These are phyloP conservation scores for Stevia rebaudiana DNA, from an alignment of 140 eudicot genomes.

Conservation along the genomic window DNA sequence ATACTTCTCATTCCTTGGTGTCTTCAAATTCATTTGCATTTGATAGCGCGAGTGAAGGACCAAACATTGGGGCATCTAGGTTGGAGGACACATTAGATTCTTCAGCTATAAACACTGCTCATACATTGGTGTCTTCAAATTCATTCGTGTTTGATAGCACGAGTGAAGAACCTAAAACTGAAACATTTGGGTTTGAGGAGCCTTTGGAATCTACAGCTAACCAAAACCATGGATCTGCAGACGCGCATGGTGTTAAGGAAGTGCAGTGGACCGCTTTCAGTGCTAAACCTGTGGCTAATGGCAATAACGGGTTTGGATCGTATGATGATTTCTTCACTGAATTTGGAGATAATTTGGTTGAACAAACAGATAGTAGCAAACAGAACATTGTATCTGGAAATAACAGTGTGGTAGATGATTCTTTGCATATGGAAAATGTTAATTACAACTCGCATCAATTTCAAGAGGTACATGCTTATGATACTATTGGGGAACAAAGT, in stretches of 20 bases:
- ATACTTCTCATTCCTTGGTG: constrained; percentile 7
- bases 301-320: constrained; percentile 34
- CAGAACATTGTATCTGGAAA: constrained; percentile 12
- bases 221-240: constrained; percentile 23
- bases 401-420: constrained; percentile 25
- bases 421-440: constrained; percentile 30
- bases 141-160: no score
- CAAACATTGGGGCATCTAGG: constrained; percentile 18
- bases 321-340: constrained; percentile 60
- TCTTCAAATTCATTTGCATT: constrained; percentile 32
- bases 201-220: constrained; percentile 20
- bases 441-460: constrained; percentile 28
- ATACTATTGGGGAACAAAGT: constrained; percentile 33
- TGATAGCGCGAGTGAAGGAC: constrained; percentile 20
- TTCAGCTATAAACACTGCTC: no score
- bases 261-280: constrained; percentile 52
- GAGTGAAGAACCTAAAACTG: constrained; percentile 30
- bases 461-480: constrained; percentile 31
- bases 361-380: constrained; percentile 25
- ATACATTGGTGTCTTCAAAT: no score
- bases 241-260: constrained; percentile 48
- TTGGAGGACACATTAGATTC: constrained; percentile 29
- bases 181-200: constrained; percentile 25
- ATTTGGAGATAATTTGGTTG: constrained; percentile 42
- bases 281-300: constrained; percentile 34